Evolutionary conservation across 2,329 filamentous ascomycete species (phyloP), one percentile per base, ranked within the genome.

Genomic region (Venturiaceae sp.): DNA sequence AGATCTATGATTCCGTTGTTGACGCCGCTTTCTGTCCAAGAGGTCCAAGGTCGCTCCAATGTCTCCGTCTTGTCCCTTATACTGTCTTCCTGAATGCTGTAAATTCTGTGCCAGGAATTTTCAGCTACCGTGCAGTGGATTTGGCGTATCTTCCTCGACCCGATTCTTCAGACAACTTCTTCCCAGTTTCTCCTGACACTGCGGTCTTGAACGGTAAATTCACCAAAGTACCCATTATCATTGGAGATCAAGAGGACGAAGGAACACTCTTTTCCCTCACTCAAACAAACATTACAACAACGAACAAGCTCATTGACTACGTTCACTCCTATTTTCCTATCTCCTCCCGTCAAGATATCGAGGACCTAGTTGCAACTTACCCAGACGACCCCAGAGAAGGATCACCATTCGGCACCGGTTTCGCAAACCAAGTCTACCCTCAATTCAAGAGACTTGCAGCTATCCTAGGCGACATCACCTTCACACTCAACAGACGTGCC

Each of bases 211-310:
- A 68, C 0, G 83, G 84, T 13, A 76, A 77, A 61, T 85, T 82
- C 62, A 78, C 83, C 7, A 76, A 77, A 13, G 79, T 86, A 0
- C 83, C 83, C 2, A 79, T 85, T 66, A 85, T 86, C 59, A 79
- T 87, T 39, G 87, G 88, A 44, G 81, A 90, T 66, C 87, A 90
- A 69, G 87, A 92, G 74, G 88, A 92, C 66, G 88, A 92, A 70
- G 87, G 88, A 19, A 90, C 88, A 0, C 70, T 92, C 2, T 90
- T 92, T 67, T 77, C 84, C 5, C 75, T 92, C 36, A 84, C 86
- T 68, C 86, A 88, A 63, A 67, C 71, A 32, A 89, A 91, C 67
- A 74, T 92, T 55, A 87, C 82, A 9, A 86, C 78, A 1, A 82
- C 78, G 0, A 71, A 72, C 1, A 71, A 83, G 5, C 64, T 92